These are phyloP conservation scores for Botrytis hyacinthi DNA, from an alignment of 2,329 filamentous ascomycete genomes.

Conservation along the genomic window DNA sequence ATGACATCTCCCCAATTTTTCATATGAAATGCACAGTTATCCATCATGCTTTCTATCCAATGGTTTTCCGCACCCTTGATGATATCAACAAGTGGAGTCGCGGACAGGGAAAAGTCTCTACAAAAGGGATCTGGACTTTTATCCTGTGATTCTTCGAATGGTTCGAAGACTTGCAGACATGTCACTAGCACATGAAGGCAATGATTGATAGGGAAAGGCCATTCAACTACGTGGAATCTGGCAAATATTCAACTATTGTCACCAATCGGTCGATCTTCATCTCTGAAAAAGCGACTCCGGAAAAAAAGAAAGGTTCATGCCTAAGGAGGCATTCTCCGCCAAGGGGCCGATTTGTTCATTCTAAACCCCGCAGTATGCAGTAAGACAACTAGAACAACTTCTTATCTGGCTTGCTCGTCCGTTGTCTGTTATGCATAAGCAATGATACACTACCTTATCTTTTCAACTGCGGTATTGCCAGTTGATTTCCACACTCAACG, in stretches of 20 bases:
- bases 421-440: not conserved
- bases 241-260: not conserved
- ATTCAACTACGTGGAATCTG: not conserved
- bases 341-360: too few relatives aligned
- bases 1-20: not conserved
- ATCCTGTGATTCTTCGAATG: not conserved
- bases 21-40: not conserved
- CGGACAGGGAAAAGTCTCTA: not conserved
- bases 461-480: not conserved
- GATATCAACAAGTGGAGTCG: not conserved
- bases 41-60: not conserved
- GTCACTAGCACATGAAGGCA: not conserved
- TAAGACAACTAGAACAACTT: not conserved
- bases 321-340: not conserved
- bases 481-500: not conserved
- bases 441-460: not conserved
- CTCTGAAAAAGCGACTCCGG: not conserved
- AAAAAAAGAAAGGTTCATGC: not conserved
- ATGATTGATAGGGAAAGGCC: not conserved
- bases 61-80: not conserved
- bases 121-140: too few relatives aligned
- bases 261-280: not conserved
- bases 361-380: constrained; percentile 2
- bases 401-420: not conserved
- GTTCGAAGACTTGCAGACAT: not conserved